Conservation (phyloP, 169 alveolate species). For the Amoebophrya sp. region DNA sequence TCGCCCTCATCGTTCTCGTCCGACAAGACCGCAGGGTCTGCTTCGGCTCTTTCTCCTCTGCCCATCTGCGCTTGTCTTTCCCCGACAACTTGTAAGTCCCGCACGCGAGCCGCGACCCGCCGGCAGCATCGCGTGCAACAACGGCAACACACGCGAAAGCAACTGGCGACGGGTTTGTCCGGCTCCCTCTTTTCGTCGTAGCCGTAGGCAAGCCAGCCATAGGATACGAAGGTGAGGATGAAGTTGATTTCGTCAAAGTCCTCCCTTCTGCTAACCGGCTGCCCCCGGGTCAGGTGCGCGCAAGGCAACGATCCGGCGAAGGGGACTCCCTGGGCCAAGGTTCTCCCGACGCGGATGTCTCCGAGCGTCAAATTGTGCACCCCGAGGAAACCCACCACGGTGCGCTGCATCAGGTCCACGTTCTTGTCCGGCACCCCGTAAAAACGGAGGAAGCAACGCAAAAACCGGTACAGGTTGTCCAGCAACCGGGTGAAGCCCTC, state of each 20-base stretch:
- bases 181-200: not conserved
- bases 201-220: not conserved
- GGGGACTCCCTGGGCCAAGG: not conserved
- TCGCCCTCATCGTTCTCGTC: not conserved
- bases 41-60: not conserved
- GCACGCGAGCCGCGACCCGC: not conserved
- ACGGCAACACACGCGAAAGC: not conserved
- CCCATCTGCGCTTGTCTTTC: not conserved
- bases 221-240: not conserved
- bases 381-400: not conserved
- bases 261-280: not conserved
- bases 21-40: not conserved
- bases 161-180: not conserved
- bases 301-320: not conserved
- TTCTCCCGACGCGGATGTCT: not conserved
- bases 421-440: not conserved
- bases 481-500: not conserved
- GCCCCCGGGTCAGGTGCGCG: not conserved
- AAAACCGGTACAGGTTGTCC: too few relatives aligned
- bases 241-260: not conserved
- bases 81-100: not conserved
- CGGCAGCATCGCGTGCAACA: not conserved
- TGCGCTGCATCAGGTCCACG: not conserved
- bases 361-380: not conserved
- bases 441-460: not conserved